phyloP scores from a whole-genome alignment of 768 basidiomycete genomes.

The Podaxis sp. region DNA sequence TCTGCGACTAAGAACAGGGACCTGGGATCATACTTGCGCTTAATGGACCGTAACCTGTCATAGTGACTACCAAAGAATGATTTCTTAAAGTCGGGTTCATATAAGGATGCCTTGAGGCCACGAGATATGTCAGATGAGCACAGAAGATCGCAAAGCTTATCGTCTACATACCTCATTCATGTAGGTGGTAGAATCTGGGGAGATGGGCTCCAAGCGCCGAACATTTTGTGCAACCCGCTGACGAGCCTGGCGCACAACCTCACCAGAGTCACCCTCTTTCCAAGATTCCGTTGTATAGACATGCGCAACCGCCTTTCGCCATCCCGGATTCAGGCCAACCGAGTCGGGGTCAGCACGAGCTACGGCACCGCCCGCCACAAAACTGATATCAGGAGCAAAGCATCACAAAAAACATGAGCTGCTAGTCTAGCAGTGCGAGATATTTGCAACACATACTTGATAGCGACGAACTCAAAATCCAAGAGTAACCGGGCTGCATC shows the following conservation, averaged over 20 bases:
- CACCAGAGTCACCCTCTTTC: slow-evolving; percentile 10
- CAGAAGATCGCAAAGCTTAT: background rate
- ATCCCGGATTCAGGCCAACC: slow-evolving; percentile 41
- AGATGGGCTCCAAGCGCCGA: slow-evolving; percentile 18
- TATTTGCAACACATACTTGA: slow-evolving; percentile 18
- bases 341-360: slow-evolving; percentile 29
- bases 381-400: slow-evolving; percentile 11
- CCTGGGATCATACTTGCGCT: slow-evolving; percentile 38
- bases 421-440: background rate
- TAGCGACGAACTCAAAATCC: slow-evolving; percentile 15
- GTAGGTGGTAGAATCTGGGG: slow-evolving; percentile 37
- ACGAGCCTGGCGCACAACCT: slow-evolving; percentile 17
- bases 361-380: background rate
- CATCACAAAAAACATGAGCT: slow-evolving; percentile 18
- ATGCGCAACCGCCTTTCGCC: slow-evolving; percentile 39
- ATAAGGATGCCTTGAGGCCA: slow-evolving; percentile 32
- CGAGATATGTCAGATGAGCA: background rate
- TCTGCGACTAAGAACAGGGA: slow-evolving; percentile 38
- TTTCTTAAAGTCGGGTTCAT: slow-evolving; percentile 33
- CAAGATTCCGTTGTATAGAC: slow-evolving; percentile 4
- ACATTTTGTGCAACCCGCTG: slow-evolving; percentile 2
- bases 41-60: slow-evolving; percentile 32
- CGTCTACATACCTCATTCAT: slow-evolving; percentile 40
- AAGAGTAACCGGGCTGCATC: slow-evolving; percentile 22
- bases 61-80: slow-evolving; percentile 46